phyloP scores from a whole-genome alignment of 306 rosid genomes.

The Castanopsis chinensis region DNA sequence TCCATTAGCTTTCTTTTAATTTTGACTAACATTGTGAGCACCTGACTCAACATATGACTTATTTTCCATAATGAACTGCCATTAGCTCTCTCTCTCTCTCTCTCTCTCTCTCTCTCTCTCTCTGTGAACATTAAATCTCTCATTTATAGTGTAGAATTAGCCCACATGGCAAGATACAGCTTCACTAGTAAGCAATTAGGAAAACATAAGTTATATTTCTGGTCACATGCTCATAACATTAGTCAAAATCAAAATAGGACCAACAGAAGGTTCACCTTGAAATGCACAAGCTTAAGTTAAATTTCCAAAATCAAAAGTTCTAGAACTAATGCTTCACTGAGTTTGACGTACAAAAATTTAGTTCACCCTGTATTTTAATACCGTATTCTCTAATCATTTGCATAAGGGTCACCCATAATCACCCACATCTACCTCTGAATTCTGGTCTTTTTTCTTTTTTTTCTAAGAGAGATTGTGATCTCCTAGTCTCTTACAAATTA shows the following conservation, averaged over 20 bases:
- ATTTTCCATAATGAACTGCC: too few species aligned
- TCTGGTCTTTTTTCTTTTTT: not conserved
- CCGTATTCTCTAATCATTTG: not conserved
- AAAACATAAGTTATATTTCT: not conserved
- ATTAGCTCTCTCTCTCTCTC: too few species aligned
- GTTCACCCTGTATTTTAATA: not conserved
- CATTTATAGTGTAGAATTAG: not conserved
- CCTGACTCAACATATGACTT: too few species aligned
- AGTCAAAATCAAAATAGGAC: not conserved
- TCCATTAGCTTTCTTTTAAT: too few species aligned
- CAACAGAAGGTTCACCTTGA: too few species aligned
- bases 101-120: too few species aligned
- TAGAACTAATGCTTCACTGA: not conserved
- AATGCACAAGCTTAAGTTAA: not conserved
- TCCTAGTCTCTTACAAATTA: conserved; percentile 1
- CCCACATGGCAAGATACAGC: not conserved
- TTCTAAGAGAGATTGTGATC: not conserved
- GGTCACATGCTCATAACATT: not conserved
- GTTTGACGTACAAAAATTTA: not conserved
- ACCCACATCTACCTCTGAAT: not conserved
- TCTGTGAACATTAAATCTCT: not conserved
- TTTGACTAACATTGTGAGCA: too few species aligned
- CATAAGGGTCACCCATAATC: not conserved
- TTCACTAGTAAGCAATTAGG: not conserved
- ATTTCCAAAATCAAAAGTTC: not conserved